These are phyloP conservation scores for Trametes polyzona DNA, from an alignment of 1,284 basidiomycete genomes.

Conservation along the genomic window DNA sequence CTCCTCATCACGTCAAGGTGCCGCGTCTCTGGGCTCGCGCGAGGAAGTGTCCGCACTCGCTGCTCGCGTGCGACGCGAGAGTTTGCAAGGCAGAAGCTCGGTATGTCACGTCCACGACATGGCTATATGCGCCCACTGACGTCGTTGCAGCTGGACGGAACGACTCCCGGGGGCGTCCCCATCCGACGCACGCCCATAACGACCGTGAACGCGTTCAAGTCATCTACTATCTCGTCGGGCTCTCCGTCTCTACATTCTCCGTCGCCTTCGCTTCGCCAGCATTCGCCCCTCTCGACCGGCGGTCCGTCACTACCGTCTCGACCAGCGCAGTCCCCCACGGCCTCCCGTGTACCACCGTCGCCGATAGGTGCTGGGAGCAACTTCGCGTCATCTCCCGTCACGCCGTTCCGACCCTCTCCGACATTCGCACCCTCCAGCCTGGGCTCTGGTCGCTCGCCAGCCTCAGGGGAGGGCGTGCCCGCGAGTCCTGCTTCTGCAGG, in stretches of 20 bases:
- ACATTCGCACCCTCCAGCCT: slow-evolving; percentile 53
- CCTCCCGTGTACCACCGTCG: slow-evolving; percentile 49
- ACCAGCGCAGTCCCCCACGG: slow-evolving; percentile 43
- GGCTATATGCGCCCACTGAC: background rate
- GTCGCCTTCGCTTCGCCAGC: slow-evolving; percentile 49
- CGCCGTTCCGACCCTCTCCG: slow-evolving; percentile 46
- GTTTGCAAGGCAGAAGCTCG: slow-evolving; percentile 38
- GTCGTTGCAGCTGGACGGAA: slow-evolving; percentile 31
- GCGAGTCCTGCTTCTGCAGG: slow-evolving; percentile 20
- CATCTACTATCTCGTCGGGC: slow-evolving; percentile 63
- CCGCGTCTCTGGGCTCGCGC: slow-evolving; percentile 40
- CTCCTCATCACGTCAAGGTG: slow-evolving; percentile 45
- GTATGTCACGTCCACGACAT: slow-evolving; percentile 33
- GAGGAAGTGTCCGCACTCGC: slow-evolving; percentile 44
- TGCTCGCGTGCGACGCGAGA: slow-evolving; percentile 47
- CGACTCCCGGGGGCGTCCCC: slow-evolving; percentile 51
- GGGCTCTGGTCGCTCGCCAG: slow-evolving; percentile 45
- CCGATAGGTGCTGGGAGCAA: slow-evolving; percentile 40
- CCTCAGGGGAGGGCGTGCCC: slow-evolving; percentile 35
- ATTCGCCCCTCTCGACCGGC: slow-evolving; percentile 44
- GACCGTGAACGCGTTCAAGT: slow-evolving; percentile 68
- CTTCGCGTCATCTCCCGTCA: slow-evolving; percentile 36
- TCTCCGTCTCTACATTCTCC: slow-evolving; percentile 53
- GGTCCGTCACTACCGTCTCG: slow-evolving; percentile 41
- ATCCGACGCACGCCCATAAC: slow-evolving; percentile 58